Evolutionary conservation across 495 filamentous ascomycete species (phyloP), one percentile per base, ranked within the genome.

Genomic region (Staphylotrichum tortipilum): DNA sequence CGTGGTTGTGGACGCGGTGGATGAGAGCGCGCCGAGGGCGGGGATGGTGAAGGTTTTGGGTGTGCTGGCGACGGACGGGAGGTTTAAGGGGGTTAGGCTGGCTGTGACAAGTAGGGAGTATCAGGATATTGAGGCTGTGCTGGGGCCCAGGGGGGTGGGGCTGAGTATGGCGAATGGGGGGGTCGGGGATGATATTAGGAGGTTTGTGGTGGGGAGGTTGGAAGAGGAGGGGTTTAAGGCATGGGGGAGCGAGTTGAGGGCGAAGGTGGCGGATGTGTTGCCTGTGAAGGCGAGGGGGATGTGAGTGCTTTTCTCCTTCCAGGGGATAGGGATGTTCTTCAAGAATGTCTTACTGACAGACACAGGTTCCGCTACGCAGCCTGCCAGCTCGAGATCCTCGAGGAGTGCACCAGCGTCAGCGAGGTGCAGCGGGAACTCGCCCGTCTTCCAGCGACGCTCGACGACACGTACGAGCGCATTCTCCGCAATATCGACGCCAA

Each of bases 101-200:
- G 48, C 73, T 18, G 61, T 60, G 35, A 71, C 69, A 3, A 75
- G 73, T 52, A 62, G 73, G 22, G 57, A 63, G 15, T 66, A 75
- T 21, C 22, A 18, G 7, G 72, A 73, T 36, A 71, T 76, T 24
- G 53, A 59, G 39, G 24, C 36, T 1, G 21, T 7, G 14, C 23
- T 62, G 41, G 55, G 52, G 9, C 31, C 10, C 14, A 24, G 33
- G 28, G 44, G 47, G 0, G 10, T 57, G 21, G 4, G 34, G 14
- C 50, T 69, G 23, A 67, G 63, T 26, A 71, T 74, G 66, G 54
- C 54, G n/a, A 47, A 46, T 6, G 67, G 65, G 5, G 43, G 56
- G 11, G 66, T 71, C 18, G 45, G 62, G 46, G 36, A 50, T 5
- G 71, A 71, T 23, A 70, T 73, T 46, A 34, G 39, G 26, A 44